Evolutionary conservation across 768 basidiomycete species (phyloP).

Genomic region (Mycena venus): DNA sequence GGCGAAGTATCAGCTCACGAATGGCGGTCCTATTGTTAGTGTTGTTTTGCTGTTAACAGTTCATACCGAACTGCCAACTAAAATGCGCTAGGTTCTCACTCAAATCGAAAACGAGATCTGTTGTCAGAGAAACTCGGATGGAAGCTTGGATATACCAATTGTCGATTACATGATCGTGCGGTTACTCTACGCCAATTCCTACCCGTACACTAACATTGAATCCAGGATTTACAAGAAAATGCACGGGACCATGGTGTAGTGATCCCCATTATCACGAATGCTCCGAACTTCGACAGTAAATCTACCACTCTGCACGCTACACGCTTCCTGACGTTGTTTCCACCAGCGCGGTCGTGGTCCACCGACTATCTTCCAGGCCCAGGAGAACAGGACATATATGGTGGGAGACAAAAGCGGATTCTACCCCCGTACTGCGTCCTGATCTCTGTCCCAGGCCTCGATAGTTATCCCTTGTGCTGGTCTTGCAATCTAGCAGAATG

Average conservation of each 20-base stretch:
- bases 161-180: slow-evolving; percentile 29
- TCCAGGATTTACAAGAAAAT: slow-evolving; percentile 23
- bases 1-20: slow-evolving; percentile 21
- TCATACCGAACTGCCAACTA: neutral
- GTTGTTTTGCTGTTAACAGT: neutral
- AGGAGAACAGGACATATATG: slow-evolving; percentile 26
- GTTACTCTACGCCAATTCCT: neutral
- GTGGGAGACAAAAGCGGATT: neutral
- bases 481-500: slow-evolving; percentile 31
- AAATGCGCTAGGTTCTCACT: slow-evolving; percentile 9
- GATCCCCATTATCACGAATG: slow-evolving; percentile 27
- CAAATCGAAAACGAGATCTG: slow-evolving; percentile 32
- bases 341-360: slow-evolving; percentile 21
- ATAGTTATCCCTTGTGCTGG: slow-evolving; percentile 31
- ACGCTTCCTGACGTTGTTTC: neutral
- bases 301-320: neutral
- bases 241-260: slow-evolving; percentile 20
- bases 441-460: slow-evolving; percentile 3
- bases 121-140: slow-evolving; percentile 23
- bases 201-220: neutral
- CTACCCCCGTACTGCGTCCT: neutral
- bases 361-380: slow-evolving; percentile 30
- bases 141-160: slow-evolving; percentile 13
- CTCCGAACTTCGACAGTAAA: slow-evolving; percentile 24
- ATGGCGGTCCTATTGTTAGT: slow-evolving; percentile 28